Base-by-base conservation (phyloP, 1,284 basidiomycete genomes). In the Ceratobasidium sp. region DNA sequence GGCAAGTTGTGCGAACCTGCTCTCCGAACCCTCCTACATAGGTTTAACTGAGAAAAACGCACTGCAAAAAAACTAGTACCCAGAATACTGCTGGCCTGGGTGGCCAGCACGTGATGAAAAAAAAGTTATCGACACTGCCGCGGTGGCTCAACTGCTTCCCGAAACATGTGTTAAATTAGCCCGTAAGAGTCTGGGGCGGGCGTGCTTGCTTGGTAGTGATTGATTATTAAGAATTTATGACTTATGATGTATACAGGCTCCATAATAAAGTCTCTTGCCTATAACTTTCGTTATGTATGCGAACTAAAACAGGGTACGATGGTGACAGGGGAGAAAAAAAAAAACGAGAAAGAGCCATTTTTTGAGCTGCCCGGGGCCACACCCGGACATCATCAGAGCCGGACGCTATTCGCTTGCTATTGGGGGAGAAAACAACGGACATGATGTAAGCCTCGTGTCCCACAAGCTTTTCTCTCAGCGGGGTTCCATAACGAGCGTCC, bases 311-410 rank as follows among this genome's bases (percentile, higher is more conserved):
- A n/a, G n/a, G n/a, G n/a, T n/a, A n/a, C n/a, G n/a, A n/a, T n/a
- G n/a, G n/a, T n/a, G n/a, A n/a, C n/a, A n/a, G n/a, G n/a, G n/a
- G n/a, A n/a, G n/a, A n/a, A n/a, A n/a, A n/a, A n/a, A n/a, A n/a
- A n/a, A n/a, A n/a, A n/a, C n/a, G n/a, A n/a, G n/a, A n/a, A n/a
- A n/a, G n/a, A n/a, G n/a, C n/a, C n/a, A n/a, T n/a, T n/a, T n/a
- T n/a, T n/a, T n/a, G n/a, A n/a, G n/a, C n/a, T n/a, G n/a, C n/a
- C n/a, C n/a, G n/a, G n/a, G n/a, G n/a, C n/a, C n/a, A n/a, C n/a
- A n/a, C n/a, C n/a, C n/a, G n/a, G n/a, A n/a, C n/a, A 25, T 50
- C 47, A 50, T 50, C 47, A 50, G 47, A 50, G 22, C 47, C 47
- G 12, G 47, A 50, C n/a, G 27, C 12, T 15, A 50, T 25, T 12